phyloP scores from a whole-genome alignment of 257 asterid genomes.

The Nemophila menziesii region DNA sequence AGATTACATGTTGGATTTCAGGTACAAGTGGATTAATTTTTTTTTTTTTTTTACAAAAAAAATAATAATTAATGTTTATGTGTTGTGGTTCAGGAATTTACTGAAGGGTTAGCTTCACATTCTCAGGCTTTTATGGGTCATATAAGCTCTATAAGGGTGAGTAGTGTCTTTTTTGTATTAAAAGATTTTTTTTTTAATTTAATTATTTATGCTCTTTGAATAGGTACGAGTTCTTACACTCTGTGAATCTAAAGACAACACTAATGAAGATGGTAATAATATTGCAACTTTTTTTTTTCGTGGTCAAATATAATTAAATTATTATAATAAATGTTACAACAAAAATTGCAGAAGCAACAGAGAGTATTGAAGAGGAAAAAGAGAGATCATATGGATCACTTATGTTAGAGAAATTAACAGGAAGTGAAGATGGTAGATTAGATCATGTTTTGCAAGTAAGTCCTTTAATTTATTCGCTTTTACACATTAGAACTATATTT shows the following conservation, averaged over 20 bases:
- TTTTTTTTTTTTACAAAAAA: conserved; percentile 5
- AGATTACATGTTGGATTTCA: conserved; percentile 78
- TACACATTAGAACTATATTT: no score
- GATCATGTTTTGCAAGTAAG: conserved; percentile 91
- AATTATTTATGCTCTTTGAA: conserved; percentile 13
- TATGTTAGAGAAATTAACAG: conserved; percentile 78
- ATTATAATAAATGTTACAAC: background rate
- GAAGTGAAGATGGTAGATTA: conserved; percentile 62
- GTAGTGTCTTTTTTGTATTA: conserved; percentile 7
- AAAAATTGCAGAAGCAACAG: conserved; percentile 49
- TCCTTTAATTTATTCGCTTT: background rate
- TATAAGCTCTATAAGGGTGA: conserved; percentile 48
- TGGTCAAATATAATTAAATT: background rate
- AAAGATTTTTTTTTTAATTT: background rate
- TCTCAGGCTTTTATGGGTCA: conserved; percentile 57
- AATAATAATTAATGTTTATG: conserved; percentile 13
- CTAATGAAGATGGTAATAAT: conserved; percentile 37
- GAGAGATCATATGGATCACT: conserved; percentile 80
- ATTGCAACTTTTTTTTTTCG: conserved; percentile 3
- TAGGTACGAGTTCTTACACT: conserved; percentile 83
- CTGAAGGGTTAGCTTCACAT: conserved; percentile 58
- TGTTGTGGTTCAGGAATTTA: conserved; percentile 57
- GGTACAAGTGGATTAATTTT: conserved; percentile 21
- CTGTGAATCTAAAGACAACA: conserved; percentile 55
- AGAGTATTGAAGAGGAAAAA: conserved; percentile 31